Percentiles rank a stretch among this genome's conserved stretches.
Evolutionary conservation across 2,329 filamentous ascomycete species (phyloP).

Genomic region (Paraphoma sp.): DNA sequence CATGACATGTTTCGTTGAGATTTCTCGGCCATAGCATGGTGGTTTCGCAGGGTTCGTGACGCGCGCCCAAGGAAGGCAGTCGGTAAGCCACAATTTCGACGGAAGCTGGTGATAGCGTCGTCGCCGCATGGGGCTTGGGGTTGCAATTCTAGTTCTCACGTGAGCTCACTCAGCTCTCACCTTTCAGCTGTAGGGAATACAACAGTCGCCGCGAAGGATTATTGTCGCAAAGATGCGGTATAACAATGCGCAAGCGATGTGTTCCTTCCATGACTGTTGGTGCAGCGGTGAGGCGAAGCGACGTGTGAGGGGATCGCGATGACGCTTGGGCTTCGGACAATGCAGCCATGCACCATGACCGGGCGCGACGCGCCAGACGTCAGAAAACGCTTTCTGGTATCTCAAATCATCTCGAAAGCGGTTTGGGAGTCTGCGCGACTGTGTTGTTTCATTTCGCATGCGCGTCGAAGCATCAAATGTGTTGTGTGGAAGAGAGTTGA

Average conservation of each 20-base stretch:
- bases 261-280: neutral
- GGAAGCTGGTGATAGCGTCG: neutral
- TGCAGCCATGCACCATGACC: conserved; percentile 5
- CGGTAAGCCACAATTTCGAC: neutral
- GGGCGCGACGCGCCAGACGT: neutral
- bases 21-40: no score
- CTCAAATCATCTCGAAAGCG: neutral
- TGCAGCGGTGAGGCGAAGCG: neutral
- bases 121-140: no score
- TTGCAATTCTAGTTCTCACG: neutral
- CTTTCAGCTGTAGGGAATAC: neutral
- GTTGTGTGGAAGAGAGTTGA: conserved; percentile 17
- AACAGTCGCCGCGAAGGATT: neutral
- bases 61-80: neutral
- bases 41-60: no score
- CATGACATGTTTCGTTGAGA: no score
- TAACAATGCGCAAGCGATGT: neutral
- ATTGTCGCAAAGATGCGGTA: no score
- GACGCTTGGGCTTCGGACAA: conserved; percentile 32
- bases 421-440: conserved; percentile 21
- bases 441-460: conserved; percentile 3
- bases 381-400: neutral
- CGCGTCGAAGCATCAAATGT: conserved; percentile 11
- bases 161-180: neutral
- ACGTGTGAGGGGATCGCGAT: conserved; percentile 23